Percentiles rank a stretch among this genome's conserved stretches.
phyloP scores from a whole-genome alignment of 257 asterid species.

The Fraxinus excelsior region DNA sequence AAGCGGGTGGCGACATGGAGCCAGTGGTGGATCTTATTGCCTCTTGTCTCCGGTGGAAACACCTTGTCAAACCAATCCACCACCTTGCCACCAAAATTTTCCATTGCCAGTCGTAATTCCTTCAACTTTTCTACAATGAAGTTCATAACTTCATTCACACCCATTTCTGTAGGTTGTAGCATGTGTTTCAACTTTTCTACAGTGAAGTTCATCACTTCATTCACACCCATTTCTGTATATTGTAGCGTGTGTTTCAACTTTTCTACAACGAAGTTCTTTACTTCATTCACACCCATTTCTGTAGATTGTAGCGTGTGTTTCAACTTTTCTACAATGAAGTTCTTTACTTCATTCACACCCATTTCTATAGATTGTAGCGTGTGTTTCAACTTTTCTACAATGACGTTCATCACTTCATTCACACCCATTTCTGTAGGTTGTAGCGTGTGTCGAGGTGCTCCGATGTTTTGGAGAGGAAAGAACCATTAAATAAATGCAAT shows the following conservation, averaged over 20 bases:
- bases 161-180: slow-evolving; percentile 22
- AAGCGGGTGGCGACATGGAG: slow-evolving; percentile 17
- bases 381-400: no score
- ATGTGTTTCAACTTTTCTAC: slow-evolving; percentile 27
- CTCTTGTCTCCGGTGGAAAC: slow-evolving; percentile 45
- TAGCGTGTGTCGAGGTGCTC: neutral
- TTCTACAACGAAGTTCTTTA: slow-evolving; percentile 28
- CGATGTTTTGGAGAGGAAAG: neutral
- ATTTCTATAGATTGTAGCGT: no score
- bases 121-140: slow-evolving; percentile 29
- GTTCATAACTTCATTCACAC: slow-evolving; percentile 29
- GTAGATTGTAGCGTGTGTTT: no score
- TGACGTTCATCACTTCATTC: no score
- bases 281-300: slow-evolving; percentile 29
- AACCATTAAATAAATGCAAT: neutral
- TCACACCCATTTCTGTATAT: slow-evolving; percentile 23
- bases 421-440: slow-evolving; percentile 4
- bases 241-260: slow-evolving; percentile 17
- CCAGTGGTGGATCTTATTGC: slow-evolving; percentile 32
- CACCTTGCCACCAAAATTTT: slow-evolving; percentile 23
- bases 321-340: no score
- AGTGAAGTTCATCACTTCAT: slow-evolving; percentile 27
- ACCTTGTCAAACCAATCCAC: slow-evolving; percentile 36
- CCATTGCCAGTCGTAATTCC: slow-evolving; percentile 12
- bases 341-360: no score